Percentiles rank a stretch among this genome's conserved stretches.
Conservation (phyloP, 2,329 filamentous ascomycete species). For the Helotiales sp. region DNA sequence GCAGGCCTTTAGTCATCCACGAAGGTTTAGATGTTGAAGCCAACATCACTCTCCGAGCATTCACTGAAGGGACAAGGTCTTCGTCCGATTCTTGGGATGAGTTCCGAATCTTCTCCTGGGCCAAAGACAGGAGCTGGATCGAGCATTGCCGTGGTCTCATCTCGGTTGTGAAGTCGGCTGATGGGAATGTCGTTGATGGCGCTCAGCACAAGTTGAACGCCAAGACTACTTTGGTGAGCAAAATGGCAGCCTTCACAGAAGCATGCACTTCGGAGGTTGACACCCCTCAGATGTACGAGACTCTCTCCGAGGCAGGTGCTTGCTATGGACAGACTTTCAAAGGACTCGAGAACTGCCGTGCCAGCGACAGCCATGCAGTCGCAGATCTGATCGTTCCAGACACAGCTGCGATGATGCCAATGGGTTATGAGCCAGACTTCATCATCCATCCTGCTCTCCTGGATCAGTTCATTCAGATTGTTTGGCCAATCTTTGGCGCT, state of each 20-base stretch:
- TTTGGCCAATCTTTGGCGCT: constrained; percentile 47
- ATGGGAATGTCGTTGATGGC: constrained; percentile 33
- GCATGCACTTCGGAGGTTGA: constrained; percentile 42
- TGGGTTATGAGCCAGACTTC: constrained; percentile 49
- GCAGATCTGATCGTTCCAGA: constrained; percentile 49
- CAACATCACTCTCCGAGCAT: constrained; percentile 42
- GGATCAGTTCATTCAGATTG: constrained; percentile 52
- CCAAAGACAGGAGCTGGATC: constrained; percentile 57
- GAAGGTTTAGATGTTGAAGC: constrained; percentile 53
- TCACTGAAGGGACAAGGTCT: constrained; percentile 49
- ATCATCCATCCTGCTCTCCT: constrained; percentile 53
- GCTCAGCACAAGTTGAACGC: constrained; percentile 26
- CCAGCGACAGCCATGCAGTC: constrained; percentile 43
- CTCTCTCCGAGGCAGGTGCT: constrained; percentile 52
- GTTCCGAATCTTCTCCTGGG: constrained; percentile 61
- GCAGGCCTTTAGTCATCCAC: constrained; percentile 58
- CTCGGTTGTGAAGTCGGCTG: constrained; percentile 25
- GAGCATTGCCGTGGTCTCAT: constrained; percentile 46
- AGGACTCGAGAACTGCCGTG: constrained; percentile 53
- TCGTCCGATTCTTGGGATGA: constrained; percentile 57
- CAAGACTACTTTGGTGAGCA: constrained; percentile 39
- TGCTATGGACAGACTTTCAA: constrained; percentile 58
- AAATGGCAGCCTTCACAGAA: constrained; percentile 41
- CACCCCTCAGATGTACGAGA: constrained; percentile 51
- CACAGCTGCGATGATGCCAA: constrained; percentile 52